phyloP scores from a whole-genome alignment of 1,284 basidiomycete species.

The Malassezia sp. region DNA sequence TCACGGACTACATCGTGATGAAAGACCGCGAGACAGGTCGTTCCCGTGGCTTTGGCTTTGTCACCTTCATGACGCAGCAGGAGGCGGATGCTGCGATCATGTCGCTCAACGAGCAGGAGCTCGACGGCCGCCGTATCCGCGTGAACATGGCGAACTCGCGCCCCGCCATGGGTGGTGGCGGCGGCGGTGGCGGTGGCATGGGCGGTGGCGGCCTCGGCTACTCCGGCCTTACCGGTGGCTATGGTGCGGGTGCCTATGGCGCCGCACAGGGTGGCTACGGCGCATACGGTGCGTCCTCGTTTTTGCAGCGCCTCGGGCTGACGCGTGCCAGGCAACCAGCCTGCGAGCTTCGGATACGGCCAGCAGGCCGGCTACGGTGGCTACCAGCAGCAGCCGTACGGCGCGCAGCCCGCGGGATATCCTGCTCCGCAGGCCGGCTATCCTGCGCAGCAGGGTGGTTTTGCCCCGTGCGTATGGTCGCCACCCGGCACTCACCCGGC shows the following conservation, averaged over 20 bases:
- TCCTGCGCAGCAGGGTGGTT: conserved; percentile 28
- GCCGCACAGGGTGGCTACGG: conserved; percentile 26
- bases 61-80: conserved; percentile 49
- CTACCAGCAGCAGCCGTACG: conserved; percentile 33
- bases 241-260: conserved; percentile 38
- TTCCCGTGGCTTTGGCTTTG: conserved; percentile 83
- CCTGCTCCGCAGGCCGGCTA: conserved; percentile 20
- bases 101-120: conserved; percentile 75
- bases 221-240: conserved; percentile 40
- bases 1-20: conserved; percentile 59
- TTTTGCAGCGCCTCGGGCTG: too few relatives aligned
- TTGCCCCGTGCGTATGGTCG: conserved; percentile 22
- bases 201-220: conserved; percentile 29
- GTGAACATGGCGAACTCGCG: conserved; percentile 90
- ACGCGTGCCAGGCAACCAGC: conserved; percentile 20
- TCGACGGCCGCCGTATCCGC: conserved; percentile 77
- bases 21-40: conserved; percentile 92
- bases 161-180: conserved; percentile 24
- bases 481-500: not conserved
- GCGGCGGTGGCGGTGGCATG: conserved; percentile 46
- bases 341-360: conserved; percentile 21
- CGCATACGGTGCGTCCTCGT: conserved; percentile 19
- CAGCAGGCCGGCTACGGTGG: conserved; percentile 27
- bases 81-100: conserved; percentile 73
- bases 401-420: conserved; percentile 26